Evolutionary conservation across 768 basidiomycete species (phyloP).

Genomic region (Cubamyces lactineus): DNA sequence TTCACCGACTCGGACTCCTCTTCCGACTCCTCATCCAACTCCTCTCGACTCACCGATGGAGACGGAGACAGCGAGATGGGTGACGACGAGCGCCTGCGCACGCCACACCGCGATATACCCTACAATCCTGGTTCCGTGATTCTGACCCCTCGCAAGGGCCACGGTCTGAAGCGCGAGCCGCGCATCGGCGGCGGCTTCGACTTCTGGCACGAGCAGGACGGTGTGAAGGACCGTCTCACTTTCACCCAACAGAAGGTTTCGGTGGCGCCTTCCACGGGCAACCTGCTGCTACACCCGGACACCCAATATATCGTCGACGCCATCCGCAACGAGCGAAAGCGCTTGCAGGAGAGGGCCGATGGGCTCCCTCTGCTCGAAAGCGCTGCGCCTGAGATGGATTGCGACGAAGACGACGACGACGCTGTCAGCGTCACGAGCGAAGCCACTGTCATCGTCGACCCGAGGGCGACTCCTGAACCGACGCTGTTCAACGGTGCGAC

Average conservation of each 20-base stretch:
- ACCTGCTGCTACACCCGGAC: not conserved
- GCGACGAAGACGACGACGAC: constrained; percentile 12
- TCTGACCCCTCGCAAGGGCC: constrained; percentile 20
- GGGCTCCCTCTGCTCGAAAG: not conserved
- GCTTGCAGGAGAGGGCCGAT: not conserved
- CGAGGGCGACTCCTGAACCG: constrained; percentile 12
- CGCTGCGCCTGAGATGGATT: not conserved
- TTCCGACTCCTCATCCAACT: not conserved
- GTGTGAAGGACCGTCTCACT: constrained; percentile 3
- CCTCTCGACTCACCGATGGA: constrained; percentile 3
- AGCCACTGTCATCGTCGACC: constrained; percentile 12
- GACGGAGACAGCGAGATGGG: constrained; percentile 20
- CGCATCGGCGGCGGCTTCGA: constrained; percentile 11
- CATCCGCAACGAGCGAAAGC: not conserved
- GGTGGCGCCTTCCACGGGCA: not conserved
- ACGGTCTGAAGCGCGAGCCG: not conserved
- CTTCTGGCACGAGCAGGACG: constrained; percentile 13
- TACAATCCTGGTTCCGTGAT: constrained; percentile 25
- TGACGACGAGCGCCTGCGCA: constrained; percentile 16
- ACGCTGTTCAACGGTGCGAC: constrained; percentile 5
- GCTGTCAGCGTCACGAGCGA: constrained; percentile 10
- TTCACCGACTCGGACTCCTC: not conserved
- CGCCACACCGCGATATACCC: constrained; percentile 8
- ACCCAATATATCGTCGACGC: not conserved
- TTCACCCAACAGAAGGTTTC: not conserved